Base-by-base conservation (phyloP, 768 basidiomycete genomes). In the Termitomyces heimii region DNA sequence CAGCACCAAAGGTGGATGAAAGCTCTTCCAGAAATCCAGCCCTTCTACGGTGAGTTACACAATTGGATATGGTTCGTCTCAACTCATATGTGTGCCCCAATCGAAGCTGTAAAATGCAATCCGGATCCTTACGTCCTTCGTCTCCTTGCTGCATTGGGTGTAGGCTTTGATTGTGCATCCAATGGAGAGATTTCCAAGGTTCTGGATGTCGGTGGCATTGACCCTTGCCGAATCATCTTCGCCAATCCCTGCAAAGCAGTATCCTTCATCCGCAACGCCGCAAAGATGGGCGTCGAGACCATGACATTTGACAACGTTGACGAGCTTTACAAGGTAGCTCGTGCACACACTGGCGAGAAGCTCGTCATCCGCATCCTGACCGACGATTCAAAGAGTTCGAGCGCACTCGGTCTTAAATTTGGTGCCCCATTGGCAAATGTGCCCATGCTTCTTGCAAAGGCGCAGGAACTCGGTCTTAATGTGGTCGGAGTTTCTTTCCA, bases 221-320 rank as follows among this genome's bases (percentile, higher is more conserved):
- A 82, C 48, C 86, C 95, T 6, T 80, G 82, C 55, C 82, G 88
- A 57, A 89, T 99, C 77, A 92, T 98, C 68, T 99, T 94, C 66
- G 97, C 97, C 62, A 99, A 99, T 74, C 97, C 97, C 0, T 98
- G 97, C 87, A 99, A 99, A 75, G 91, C 97, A 3, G 79, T 83
- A 7, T 96, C 94, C 0, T 97, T 95, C 75, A 82, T 99, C 65
- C 89, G 93, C 45, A 82, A 85, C 63, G 91, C 97, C 16, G 86
- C 86, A 40, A 84, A 81, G 64, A 71, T 76, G 32, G 86, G 89
- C n/a, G 94, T 98, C 51, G 81, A 92, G 67, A 85, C 81, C 75
- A 97, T 98, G 96, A 98, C 96, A 5, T 99, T 99, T 68, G 97
- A 99, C 76, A 99, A 98, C 72, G 82, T 82, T 34, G 97, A 99